Evolutionary conservation across 495 filamentous ascomycete species (phyloP), one percentile per base, ranked within the genome.

Genomic region (Apodospora peruviana): DNA sequence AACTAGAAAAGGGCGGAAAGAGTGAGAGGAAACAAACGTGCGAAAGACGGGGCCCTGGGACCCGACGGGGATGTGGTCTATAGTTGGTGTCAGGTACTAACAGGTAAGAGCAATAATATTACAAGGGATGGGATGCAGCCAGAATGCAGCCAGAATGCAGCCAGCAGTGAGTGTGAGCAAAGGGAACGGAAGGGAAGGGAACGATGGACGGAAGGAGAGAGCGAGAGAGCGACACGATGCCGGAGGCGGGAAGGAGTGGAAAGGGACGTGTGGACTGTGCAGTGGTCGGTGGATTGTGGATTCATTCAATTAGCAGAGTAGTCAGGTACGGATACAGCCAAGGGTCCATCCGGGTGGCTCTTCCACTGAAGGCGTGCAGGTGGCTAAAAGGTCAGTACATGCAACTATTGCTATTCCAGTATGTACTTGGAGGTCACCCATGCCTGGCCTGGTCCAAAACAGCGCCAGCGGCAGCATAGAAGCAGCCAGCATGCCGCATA

Each of bases 1-100:
- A 4, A 56, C 23, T 34, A 45, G 40, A 27, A 14, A 36, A 36
- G 36, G 27, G 27, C 45, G 50, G 50, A 52, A 57, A 43, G 40
- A 46, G 20, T 47, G 22, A 55, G 48, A 45, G 24, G 37, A 55
- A 43, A 50, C 37, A 45, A 51, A 45, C 37, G 36, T 40, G 50
- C 43, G 36, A 19, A 25, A 18, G 34, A 22, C 23, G 24, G 41
- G 32, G 27, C 32, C 12, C 17, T 24, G 41, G 35, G 43, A 36
- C 16, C 35, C 39, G 40, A 35, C 36, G 23, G 36, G 40, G 18
- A 17, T 22, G 32, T 29, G 47, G 37, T 43, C 37, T 43, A 14
- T 14, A 32, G 27, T 50, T 32, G 20, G 14, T 8, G 4, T 2
- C 1, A 43, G 17, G 16, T 25, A 43, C 14, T 43, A 43, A 8